Conservation (phyloP, 2,329 filamentous ascomycete genomes). For the Neonectria neomacrospora region DNA sequence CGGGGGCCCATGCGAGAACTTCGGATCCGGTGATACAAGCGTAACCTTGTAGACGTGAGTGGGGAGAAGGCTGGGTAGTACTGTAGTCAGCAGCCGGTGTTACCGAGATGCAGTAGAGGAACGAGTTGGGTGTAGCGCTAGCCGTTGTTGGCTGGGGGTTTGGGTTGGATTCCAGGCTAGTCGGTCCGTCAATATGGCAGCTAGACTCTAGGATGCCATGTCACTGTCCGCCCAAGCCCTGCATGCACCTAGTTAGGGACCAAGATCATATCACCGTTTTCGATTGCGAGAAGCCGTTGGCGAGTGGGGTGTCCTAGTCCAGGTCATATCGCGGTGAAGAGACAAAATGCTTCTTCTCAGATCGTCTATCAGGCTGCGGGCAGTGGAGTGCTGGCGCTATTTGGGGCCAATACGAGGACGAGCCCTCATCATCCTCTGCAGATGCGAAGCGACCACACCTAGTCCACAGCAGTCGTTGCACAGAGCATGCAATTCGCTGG, state of each 20-base stretch:
- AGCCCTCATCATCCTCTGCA: constrained; percentile 8
- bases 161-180: constrained; percentile 4
- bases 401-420: constrained; percentile 2
- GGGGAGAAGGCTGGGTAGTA: constrained; percentile 15
- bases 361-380: background rate
- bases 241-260: background rate
- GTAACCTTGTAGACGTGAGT: background rate
- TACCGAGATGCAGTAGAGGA: constrained; percentile 20
- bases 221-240: constrained; percentile 8
- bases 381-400: background rate
- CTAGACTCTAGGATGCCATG: background rate
- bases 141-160: constrained; percentile 8
- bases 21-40: constrained; percentile 13
- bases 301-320: background rate
- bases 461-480: background rate
- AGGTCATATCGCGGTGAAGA: background rate
- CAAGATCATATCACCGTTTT: constrained; percentile 14
- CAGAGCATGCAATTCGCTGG: constrained; percentile 12
- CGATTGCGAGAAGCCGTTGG: background rate
- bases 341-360: background rate
- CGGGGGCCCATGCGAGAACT: constrained; percentile 12
- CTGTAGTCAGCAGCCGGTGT: constrained; percentile 9
- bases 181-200: constrained; percentile 7
- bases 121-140: constrained; percentile 6
- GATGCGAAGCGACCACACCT: constrained; percentile 19